Evolutionary conservation across 192 early-diverging fungal species (phyloP).

Genomic region (Backusella liffmaniae): DNA sequence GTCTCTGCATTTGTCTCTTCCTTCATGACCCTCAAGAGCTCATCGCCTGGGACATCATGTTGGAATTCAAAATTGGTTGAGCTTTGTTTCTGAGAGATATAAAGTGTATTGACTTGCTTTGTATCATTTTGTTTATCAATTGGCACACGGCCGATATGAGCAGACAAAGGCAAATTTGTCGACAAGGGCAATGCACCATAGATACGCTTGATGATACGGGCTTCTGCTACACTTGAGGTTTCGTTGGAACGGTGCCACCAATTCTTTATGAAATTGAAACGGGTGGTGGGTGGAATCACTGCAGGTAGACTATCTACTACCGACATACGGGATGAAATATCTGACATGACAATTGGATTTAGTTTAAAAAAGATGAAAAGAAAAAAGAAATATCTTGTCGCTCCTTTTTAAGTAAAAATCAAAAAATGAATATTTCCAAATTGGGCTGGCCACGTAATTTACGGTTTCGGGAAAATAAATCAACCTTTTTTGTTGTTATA

Average conservation of each 20-base stretch:
- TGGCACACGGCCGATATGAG: neutral
- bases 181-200: slow-evolving; percentile 10
- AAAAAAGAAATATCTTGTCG: neutral
- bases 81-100: slow-evolving; percentile 7
- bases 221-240: slow-evolving; percentile 51
- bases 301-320: slow-evolving; percentile 13
- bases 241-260: slow-evolving; percentile 42
- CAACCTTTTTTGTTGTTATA: neutral
- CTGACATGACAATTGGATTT: neutral
- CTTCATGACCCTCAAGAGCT: neutral
- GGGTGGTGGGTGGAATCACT: slow-evolving; percentile 34
- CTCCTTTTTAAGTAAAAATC: neutral
- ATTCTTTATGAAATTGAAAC: slow-evolving; percentile 29
- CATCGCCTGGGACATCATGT: neutral
- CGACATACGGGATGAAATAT: neutral
- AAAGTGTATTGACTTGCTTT: slow-evolving; percentile 2
- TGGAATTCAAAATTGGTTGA: neutral
- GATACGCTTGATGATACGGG: slow-evolving; percentile 52
- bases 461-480: neutral
- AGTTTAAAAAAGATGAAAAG: neutral
- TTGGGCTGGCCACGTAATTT: neutral
- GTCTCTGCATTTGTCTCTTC: slow-evolving; percentile 20
- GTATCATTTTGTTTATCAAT: neutral
- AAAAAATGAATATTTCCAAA: neutral
- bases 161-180: neutral